Conservation (phyloP, 176 grass and related monocot species). For the Eremochloa ophiuroides region DNA sequence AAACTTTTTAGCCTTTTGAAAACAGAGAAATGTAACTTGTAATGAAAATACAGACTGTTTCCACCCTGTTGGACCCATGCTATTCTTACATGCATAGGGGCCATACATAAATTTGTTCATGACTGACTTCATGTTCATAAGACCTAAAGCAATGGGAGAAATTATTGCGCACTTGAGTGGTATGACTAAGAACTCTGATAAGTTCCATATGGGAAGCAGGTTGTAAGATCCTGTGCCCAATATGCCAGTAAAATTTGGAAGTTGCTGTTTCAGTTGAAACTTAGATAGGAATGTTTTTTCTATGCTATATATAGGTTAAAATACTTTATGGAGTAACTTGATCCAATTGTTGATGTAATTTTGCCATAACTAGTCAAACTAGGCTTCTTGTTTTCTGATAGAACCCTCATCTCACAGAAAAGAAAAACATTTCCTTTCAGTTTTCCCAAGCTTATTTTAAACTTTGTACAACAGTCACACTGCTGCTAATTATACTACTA, state of each 20-base stretch:
- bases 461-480: not conserved
- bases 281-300: not conserved
- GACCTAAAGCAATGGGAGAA: not conserved
- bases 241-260: slow-evolving; percentile 2
- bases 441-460: not conserved
- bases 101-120: not conserved
- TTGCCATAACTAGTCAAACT: not conserved
- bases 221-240: not conserved
- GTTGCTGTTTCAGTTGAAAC: slow-evolving; percentile 23
- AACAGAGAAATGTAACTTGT: not conserved
- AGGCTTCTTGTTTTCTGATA: not conserved
- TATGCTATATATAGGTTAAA: not conserved
- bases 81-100: not conserved
- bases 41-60: not conserved
- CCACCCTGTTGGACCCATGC: not conserved
- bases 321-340: not conserved
- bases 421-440: not conserved
- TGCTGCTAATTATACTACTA: not conserved
- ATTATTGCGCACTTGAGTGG: not conserved
- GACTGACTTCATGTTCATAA: slow-evolving; percentile 2
- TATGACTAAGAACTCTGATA: slow-evolving; percentile 8
- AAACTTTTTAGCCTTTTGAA: not conserved
- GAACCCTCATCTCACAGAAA: not conserved
- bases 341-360: not conserved
- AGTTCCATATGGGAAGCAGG: not conserved